Percentiles rank a stretch among this genome's conserved stretches.
Evolutionary conservation across 257 asterid genomes (phyloP).

Genomic region (Prunella vulgaris): DNA sequence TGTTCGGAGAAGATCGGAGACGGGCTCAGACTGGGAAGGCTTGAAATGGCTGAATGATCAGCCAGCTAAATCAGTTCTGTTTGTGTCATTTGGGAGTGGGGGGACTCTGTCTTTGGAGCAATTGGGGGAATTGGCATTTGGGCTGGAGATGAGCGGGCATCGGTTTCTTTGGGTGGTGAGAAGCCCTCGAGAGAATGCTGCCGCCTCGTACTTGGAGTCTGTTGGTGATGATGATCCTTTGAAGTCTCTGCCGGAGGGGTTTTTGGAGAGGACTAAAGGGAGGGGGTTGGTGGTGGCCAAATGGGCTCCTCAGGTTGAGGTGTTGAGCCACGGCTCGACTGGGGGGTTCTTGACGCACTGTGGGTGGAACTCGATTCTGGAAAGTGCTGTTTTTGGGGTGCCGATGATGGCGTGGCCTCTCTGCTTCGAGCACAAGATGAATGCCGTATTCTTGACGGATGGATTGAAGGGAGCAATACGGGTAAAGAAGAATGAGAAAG

Average conservation of each 20-base stretch:
- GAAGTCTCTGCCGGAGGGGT: slow-evolving; percentile 19
- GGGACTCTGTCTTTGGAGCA: slow-evolving; percentile 29
- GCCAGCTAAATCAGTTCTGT: slow-evolving; percentile 31
- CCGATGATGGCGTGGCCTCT: slow-evolving; percentile 26
- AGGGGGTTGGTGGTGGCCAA: slow-evolving; percentile 19
- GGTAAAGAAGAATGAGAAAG: slow-evolving; percentile 14
- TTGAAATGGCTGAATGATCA: slow-evolving; percentile 37
- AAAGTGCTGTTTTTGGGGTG: slow-evolving; percentile 20
- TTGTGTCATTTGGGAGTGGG: slow-evolving; percentile 36
- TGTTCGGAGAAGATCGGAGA: slow-evolving; percentile 5
- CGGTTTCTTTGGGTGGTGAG: slow-evolving; percentile 41
- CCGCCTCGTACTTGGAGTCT: neutral
- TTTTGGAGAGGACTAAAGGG: slow-evolving; percentile 16
- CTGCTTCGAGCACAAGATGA: slow-evolving; percentile 23
- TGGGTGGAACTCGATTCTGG: too few relatives aligned
- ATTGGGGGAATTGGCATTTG: slow-evolving; percentile 28
- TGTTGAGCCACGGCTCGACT: slow-evolving; percentile 18
- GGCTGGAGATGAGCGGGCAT: slow-evolving; percentile 33
- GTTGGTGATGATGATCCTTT: neutral
- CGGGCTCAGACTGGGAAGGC: neutral
- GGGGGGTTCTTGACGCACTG: too few relatives aligned
- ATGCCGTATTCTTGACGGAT: slow-evolving; percentile 11
- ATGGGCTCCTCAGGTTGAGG: slow-evolving; percentile 28
- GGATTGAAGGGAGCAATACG: slow-evolving; percentile 17
- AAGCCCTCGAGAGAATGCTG: slow-evolving; percentile 11